Evolutionary conservation across 116 monocot species (phyloP).

Genomic region (Trichopus zeylanicus): DNA sequence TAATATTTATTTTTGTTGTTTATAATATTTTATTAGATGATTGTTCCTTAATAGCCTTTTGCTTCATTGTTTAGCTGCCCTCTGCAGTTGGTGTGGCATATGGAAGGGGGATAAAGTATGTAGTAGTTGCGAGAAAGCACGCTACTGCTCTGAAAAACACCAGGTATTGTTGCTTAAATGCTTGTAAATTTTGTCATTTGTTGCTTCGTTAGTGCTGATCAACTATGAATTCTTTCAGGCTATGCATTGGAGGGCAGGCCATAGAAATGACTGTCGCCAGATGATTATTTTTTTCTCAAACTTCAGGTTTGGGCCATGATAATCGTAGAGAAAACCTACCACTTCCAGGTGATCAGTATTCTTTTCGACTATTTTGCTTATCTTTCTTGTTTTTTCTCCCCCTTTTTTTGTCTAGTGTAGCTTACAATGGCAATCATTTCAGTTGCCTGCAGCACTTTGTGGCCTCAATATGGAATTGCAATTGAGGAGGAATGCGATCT

Average conservation of each 20-base stretch:
- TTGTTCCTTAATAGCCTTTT: neutral
- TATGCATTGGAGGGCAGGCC: conserved; percentile 73
- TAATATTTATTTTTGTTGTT: neutral
- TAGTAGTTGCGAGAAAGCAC: conserved; percentile 65
- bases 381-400: neutral
- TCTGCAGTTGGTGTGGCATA: conserved; percentile 93
- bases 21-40: too few relatives aligned
- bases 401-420: neutral
- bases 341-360: conserved; percentile 15
- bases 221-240: conserved; percentile 37
- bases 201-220: too few relatives aligned
- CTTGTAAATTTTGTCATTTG: too few relatives aligned
- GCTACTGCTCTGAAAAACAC: conserved; percentile 87
- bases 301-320: conserved; percentile 14
- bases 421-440: conserved; percentile 11
- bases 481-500: conserved; percentile 55
- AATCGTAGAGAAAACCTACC: conserved; percentile 10
- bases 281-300: conserved; percentile 21
- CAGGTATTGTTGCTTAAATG: conserved; percentile 50
- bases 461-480: conserved; percentile 79
- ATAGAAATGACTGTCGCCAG: conserved; percentile 55
- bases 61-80: conserved; percentile 24
- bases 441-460: conserved; percentile 53
- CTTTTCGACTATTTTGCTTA: neutral
- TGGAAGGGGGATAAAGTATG: conserved; percentile 93